These are phyloP conservation scores for Aspergillus fructus DNA, from an alignment of 2,329 filamentous ascomycete genomes.

Conservation along the genomic window DNA sequence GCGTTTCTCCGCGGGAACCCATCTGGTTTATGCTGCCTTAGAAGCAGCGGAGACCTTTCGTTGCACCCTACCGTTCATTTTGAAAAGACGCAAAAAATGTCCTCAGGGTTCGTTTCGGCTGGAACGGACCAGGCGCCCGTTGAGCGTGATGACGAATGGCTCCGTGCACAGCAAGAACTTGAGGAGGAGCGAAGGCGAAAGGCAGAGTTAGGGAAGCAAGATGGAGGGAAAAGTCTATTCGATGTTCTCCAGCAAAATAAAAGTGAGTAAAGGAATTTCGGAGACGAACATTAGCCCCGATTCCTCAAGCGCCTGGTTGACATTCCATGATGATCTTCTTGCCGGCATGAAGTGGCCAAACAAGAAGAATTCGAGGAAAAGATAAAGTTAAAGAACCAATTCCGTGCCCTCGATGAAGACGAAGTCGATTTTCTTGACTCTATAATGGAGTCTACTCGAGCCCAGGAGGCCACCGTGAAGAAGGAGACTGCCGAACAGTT, in stretches of 20 bases:
- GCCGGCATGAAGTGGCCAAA: constrained; percentile 41
- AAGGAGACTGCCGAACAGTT: constrained; percentile 61
- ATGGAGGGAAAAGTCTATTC: constrained; percentile 50
- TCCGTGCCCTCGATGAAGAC: constrained; percentile 52
- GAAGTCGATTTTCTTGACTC: constrained; percentile 56
- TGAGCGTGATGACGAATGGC: constrained; percentile 45
- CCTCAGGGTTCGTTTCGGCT: constrained; percentile 46
- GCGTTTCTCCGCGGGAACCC: neutral
- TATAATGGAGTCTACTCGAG: constrained; percentile 56
- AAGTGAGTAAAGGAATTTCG: constrained; percentile 36
- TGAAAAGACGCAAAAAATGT: constrained; percentile 32
- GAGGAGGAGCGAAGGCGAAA: constrained; percentile 47
- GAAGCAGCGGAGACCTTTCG: neutral
- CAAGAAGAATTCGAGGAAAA: constrained; percentile 55
- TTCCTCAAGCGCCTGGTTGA: constrained; percentile 29
- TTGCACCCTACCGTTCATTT: too few relatives aligned
- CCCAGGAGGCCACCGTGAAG: constrained; percentile 56
- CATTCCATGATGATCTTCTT: constrained; percentile 39
- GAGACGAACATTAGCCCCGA: neutral
- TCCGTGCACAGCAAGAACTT: constrained; percentile 44
- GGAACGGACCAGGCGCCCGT: constrained; percentile 43
- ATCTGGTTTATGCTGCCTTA: neutral
- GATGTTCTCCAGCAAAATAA: constrained; percentile 52
- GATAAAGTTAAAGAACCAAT: constrained; percentile 51
- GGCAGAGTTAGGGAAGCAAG: constrained; percentile 53